Base-by-base conservation (phyloP, 2,329 filamentous ascomycete species). In the Fusarium hostae region DNA sequence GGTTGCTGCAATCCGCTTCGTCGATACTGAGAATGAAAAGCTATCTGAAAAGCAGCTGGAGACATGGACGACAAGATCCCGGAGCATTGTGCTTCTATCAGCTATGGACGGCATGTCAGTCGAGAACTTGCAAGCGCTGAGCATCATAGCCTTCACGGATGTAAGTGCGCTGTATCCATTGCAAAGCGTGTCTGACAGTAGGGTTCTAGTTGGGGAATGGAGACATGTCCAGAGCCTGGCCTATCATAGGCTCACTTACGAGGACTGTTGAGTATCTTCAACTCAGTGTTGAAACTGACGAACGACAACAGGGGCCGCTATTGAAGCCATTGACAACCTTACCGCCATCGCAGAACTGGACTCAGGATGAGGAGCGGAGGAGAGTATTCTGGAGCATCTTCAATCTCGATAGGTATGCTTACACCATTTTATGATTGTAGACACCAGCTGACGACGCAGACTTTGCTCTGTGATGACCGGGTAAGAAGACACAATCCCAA, bases 371-470 rank as follows among this genome's bases (percentile, higher is more conserved):
- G 8, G 77, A 80, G 32, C 63, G 79, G 8, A 63, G 79, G 6
- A 64, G 79, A 11, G 78, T 80, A 0, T 80, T 80, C 48, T 80
- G 79, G 79, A 80, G 72, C 3, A 72, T 80, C 6, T 80, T 80
- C 40, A 76, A 74, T 4, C 50, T 80, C 0, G 79, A 80, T 24
- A 77, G 78, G 78, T 79, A 62, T 1, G 28, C 4, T 22, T 1
- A 32, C 13, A 6, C 0, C 1, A 5, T 8, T 9, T 18, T 3
- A 2, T 22, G 0, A 0, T 6, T 5, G 0, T 0, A 6, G 1
- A 3, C 4, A 34, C 9, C 5, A 11, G 9, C 67, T 71, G 5
- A 71, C n/a, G 5, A 8, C 0, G 3, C 11, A 71, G 70, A 1
- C 70, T 72, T 4, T 72, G 70, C 16, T 72, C 70, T 9, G 57